These are phyloP conservation scores for Amanita exitialis DNA, from an alignment of 768 basidiomycete genomes.

Conservation along the genomic window DNA sequence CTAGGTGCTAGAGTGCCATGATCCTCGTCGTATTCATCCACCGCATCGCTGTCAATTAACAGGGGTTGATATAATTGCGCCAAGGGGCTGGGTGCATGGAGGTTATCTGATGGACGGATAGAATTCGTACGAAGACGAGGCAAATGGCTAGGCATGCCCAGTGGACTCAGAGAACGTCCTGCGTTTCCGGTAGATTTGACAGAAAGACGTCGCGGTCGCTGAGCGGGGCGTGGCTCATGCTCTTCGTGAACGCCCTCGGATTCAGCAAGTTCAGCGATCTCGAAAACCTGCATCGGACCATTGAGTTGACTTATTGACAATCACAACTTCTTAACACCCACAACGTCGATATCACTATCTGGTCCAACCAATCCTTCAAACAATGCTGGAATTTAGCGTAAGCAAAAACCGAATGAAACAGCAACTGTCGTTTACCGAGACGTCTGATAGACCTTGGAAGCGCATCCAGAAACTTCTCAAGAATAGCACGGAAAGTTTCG, in stretches of 20 bases:
- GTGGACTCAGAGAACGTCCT: background rate
- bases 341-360: conserved; percentile 65
- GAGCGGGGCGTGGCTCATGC: conserved; percentile 6
- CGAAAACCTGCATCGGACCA: conserved; percentile 48
- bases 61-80: conserved; percentile 70
- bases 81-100: conserved; percentile 46
- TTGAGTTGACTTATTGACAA: background rate
- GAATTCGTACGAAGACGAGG: conserved; percentile 2
- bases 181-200: conserved; percentile 13
- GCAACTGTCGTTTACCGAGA: conserved; percentile 44
- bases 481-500: conserved; percentile 58
- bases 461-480: conserved; percentile 63
- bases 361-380: conserved; percentile 74
- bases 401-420: background rate
- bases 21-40: conserved; percentile 17
- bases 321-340: conserved; percentile 19
- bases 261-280: conserved; percentile 44
- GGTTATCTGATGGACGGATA: background rate
- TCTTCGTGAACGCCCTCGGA: background rate
- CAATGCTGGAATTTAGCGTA: conserved; percentile 35
- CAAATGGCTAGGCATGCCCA: background rate
- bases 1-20: conserved; percentile 10
- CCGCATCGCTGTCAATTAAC: conserved; percentile 38
- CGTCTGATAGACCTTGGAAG: conserved; percentile 70
- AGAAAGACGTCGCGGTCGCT: conserved; percentile 11